Evolutionary conservation across 1,284 basidiomycete genomes (phyloP), one percentile per base, ranked within the genome.

Genomic region (Takashimella koratensis): DNA sequence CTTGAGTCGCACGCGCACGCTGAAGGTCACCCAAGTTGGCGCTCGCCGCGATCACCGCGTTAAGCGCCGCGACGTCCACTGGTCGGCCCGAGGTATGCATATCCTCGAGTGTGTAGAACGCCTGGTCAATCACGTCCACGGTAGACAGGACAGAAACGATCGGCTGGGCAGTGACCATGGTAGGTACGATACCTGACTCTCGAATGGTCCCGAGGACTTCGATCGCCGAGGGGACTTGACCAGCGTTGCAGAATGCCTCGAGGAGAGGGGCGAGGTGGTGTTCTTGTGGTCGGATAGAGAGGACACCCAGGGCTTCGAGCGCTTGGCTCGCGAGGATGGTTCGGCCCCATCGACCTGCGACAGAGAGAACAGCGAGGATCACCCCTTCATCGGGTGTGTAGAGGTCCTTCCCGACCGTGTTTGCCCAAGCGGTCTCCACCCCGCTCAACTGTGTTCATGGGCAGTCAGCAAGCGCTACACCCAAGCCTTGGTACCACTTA

Each of bases 1-100:
- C 83, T 79, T 89, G 90, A 6, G 84, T 83, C 5, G 86, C 86
- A 46, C 92, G 75, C 0, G 86, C 87, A 24, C 88, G 85, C 58
- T 86, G 85, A 6, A 92, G 73, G 70, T 91, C 89, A 11, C 79
- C 79, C 2, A 84, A 74, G n/a, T 71, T 64, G 39, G 84, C 76
- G 0, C 83, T 80, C 0, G 87, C 88, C 54, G 80, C 78, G 52
- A 92, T 77, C 53, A 91, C 68, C 25, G 82, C 79, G 64, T 88
- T 88, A 55, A 89, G 71, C 8, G 83, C 81, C 27, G 79, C 74
- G 12, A 83, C 65, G 62, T 87, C 83, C 46, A 91, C 67, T 0
- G 63, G 59, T 52, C 79, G 77, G 12, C 80, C 82, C 26, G 81
- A 79, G 43, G 79, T 74, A 49, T 80, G 78, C 63, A 90, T 75